Evolutionary conservation across 768 basidiomycete genomes (phyloP).

Genomic region (Amanita inopinata): DNA sequence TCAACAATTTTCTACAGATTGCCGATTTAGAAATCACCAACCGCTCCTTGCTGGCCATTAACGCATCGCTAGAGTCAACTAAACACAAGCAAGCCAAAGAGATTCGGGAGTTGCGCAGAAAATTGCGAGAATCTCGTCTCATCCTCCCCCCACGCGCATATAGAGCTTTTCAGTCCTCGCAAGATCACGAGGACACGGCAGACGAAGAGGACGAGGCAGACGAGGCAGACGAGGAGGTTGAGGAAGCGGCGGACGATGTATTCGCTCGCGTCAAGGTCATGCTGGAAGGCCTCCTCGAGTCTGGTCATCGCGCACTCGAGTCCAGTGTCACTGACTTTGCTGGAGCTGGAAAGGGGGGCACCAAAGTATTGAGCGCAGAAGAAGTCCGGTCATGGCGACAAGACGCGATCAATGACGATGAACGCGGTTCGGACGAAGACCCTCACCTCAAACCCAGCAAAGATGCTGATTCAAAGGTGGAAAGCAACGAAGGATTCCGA

Average conservation of each 20-base stretch:
- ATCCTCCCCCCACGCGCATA: conserved; percentile 62
- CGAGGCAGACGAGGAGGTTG: conserved; percentile 33
- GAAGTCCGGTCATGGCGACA: conserved; percentile 57
- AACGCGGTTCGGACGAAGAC: not conserved
- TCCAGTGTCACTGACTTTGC: conserved; percentile 41
- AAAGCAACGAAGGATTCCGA: not conserved
- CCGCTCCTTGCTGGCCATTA: conserved; percentile 77
- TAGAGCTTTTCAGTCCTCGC: conserved; percentile 44
- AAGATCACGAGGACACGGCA: conserved; percentile 30
- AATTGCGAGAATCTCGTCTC: conserved; percentile 73
- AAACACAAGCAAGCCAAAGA: conserved; percentile 78
- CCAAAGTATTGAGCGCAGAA: conserved; percentile 66
- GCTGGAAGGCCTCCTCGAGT: conserved; percentile 50
- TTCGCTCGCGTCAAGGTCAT: conserved; percentile 58
- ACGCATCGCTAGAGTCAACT: conserved; percentile 68
- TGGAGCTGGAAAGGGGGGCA: conserved; percentile 31
- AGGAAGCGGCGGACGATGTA: conserved; percentile 37
- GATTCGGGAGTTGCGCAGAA: conserved; percentile 76
- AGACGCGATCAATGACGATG: conserved; percentile 1
- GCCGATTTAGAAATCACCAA: conserved; percentile 90
- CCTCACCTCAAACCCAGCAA: not conserved
- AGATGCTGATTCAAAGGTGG: not conserved
- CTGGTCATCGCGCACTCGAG: conserved; percentile 55
- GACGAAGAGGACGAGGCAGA: conserved; percentile 40
- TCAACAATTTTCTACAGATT: conserved; percentile 41